phyloP scores from a whole-genome alignment of 164 flowering plant species.

The Vitis riparia region DNA sequence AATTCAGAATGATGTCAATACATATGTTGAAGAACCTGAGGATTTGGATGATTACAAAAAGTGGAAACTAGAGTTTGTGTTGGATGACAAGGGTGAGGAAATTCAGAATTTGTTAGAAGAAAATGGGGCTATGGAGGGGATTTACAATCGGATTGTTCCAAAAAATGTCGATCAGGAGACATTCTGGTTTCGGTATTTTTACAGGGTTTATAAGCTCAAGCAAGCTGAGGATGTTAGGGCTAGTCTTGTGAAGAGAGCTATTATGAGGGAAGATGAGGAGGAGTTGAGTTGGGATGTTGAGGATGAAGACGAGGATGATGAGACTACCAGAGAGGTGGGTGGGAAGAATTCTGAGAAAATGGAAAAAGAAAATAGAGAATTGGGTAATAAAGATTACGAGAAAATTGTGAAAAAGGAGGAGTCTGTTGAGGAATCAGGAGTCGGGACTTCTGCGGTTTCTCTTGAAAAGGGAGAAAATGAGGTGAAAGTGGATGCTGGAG shows the following conservation, averaged over 20 bases:
- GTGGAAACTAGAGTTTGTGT: conserved; percentile 64
- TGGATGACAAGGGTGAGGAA: conserved; percentile 61
- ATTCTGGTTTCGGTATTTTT: conserved; percentile 81
- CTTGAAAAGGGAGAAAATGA: conserved; percentile 6
- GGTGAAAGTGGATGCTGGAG: background rate
- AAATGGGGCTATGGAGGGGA: conserved; percentile 47
- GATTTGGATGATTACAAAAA: conserved; percentile 60
- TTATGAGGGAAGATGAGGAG: conserved; percentile 61
- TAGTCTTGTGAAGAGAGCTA: conserved; percentile 69
- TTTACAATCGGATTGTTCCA: conserved; percentile 65
- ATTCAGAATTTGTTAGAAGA: conserved; percentile 51
- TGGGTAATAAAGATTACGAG: conserved; percentile 1
- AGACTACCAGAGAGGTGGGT: background rate
- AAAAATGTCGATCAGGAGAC: conserved; percentile 47
- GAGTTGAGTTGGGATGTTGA: conserved; percentile 93
- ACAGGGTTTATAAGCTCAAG: conserved; percentile 57
- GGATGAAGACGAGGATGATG: conserved; percentile 46
- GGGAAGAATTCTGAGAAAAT: no score
- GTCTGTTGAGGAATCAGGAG: conserved; percentile 6
- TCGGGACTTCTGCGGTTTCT: background rate
- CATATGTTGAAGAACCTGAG: conserved; percentile 66
- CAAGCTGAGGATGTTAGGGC: conserved; percentile 72
- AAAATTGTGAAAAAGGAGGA: conserved; percentile 10
- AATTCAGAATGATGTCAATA: conserved; percentile 37
- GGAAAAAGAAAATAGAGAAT: conserved; percentile 8